phyloP scores from a whole-genome alignment of 2,329 filamentous ascomycete genomes.

The Xylaria sp. region DNA sequence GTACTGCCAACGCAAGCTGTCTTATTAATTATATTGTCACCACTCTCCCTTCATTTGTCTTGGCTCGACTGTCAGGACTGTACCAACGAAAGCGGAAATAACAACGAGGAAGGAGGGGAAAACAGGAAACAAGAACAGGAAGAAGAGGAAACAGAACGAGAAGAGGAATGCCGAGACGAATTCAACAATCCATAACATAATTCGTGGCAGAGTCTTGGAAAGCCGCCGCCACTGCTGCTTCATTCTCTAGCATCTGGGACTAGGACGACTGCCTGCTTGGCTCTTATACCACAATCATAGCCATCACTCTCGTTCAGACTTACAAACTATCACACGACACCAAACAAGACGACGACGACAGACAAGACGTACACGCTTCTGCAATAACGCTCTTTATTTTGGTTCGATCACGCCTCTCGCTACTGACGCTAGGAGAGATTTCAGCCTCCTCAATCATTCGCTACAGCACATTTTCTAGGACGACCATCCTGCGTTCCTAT shows the following conservation, averaged over 20 bases:
- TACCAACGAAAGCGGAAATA: neutral
- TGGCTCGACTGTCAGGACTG: neutral
- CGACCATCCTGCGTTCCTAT: neutral
- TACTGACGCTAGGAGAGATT: neutral
- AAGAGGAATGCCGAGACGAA: neutral
- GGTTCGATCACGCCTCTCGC: neutral
- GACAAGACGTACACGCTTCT: neutral
- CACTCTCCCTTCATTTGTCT: neutral
- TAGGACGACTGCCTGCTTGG: constrained; percentile 3
- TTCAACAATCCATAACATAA: neutral
- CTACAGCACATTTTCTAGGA: neutral
- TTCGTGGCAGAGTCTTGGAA: neutral
- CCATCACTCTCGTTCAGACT: constrained; percentile 6
- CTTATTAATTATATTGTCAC: constrained; percentile 5
- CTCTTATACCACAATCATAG: neutral
- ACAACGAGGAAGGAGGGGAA: neutral
- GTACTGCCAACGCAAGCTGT: constrained; percentile 2
- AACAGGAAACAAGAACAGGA: neutral
- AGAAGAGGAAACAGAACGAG: neutral
- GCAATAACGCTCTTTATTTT: constrained; percentile 22
- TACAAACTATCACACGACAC: constrained; percentile 2
- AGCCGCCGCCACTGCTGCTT: neutral
- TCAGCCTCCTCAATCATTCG: constrained; percentile 3
- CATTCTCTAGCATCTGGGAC: neutral
- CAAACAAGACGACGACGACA: neutral